phyloP scores from a whole-genome alignment of 257 asterid genomes.

The Paraleonurus japonicus region DNA sequence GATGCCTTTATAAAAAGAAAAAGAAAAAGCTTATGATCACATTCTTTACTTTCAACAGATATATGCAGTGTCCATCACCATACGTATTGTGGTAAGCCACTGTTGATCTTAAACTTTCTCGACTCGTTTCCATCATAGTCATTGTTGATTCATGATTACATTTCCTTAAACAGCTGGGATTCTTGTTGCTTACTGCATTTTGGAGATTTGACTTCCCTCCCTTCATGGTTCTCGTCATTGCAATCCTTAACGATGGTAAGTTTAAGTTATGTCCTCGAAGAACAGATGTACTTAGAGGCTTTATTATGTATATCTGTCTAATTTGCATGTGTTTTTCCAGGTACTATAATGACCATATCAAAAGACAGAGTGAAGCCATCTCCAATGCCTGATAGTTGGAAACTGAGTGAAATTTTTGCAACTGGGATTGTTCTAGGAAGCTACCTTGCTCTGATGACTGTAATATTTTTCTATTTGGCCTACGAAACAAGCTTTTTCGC shows the following conservation, averaged over 20 bases:
- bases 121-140: not conserved
- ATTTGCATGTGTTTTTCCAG: slow-evolving; percentile 20
- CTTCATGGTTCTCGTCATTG: slow-evolving; percentile 73
- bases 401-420: slow-evolving; percentile 56
- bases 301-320: not conserved
- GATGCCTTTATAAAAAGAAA: not conserved
- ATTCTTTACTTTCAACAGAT: slow-evolving; percentile 42
- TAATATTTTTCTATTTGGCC: slow-evolving; percentile 45
- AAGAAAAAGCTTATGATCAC: not conserved
- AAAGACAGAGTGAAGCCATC: slow-evolving; percentile 69
- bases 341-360: slow-evolving; percentile 69
- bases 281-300: not conserved
- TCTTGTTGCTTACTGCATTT: slow-evolving; percentile 57
- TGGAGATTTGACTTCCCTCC: slow-evolving; percentile 72
- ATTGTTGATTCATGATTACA: not conserved
- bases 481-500: slow-evolving; percentile 53
- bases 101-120: not conserved
- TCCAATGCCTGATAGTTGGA: slow-evolving; percentile 65
- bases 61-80: slow-evolving; percentile 71
- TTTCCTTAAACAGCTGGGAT: slow-evolving; percentile 47
- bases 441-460: slow-evolving; percentile 63
- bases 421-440: slow-evolving; percentile 59
- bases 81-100: slow-evolving; percentile 67
- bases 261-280: slow-evolving; percentile 16
- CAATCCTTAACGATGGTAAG: slow-evolving; percentile 66